A percentile compares a stretch with the other conserved stretches of the same genome.
Conservation (phyloP, 2,329 filamentous ascomycete genomes). For the Stagonosporopsis tanaceti region DNA sequence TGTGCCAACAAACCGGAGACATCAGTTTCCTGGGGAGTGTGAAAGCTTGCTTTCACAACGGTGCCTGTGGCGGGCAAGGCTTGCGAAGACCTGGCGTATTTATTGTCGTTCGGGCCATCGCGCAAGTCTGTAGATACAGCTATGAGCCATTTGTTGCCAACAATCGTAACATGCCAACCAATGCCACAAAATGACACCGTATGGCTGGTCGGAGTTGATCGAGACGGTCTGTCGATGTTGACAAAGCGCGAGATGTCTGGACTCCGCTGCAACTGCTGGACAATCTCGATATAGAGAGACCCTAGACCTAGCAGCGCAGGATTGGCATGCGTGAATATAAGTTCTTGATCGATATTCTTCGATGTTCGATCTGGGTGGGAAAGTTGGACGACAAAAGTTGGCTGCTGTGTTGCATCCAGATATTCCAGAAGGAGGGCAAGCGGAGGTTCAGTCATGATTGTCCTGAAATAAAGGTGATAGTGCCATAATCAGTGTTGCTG, state of each 20-base stretch:
- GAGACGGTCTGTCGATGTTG: background rate
- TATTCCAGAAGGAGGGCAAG: conserved; percentile 15
- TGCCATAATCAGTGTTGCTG: conserved; percentile 1
- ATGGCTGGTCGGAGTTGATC: background rate
- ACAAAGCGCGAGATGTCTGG: background rate
- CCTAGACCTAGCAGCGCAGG: conserved; percentile 3
- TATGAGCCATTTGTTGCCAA: conserved; percentile 8
- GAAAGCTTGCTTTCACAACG: background rate
- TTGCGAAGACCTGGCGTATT: background rate
- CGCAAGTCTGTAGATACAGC: background rate
- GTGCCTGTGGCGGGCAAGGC: background rate
- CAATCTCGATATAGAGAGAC: background rate
- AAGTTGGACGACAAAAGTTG: conserved; percentile 7
- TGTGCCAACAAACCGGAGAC: no score
- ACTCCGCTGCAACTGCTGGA: background rate
- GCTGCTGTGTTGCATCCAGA: conserved; percentile 9
- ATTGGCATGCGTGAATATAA: conserved; percentile 7
- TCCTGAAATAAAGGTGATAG: background rate
- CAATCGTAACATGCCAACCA: conserved; percentile 2
- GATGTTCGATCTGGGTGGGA: background rate
- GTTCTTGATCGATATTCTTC: background rate
- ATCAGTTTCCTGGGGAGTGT: background rate
- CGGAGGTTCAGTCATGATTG: conserved; percentile 6
- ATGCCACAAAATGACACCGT: background rate
- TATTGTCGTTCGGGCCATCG: no score